phyloP scores from a whole-genome alignment of 2,329 filamentous ascomycete genomes.

The Fusarium clavum region DNA sequence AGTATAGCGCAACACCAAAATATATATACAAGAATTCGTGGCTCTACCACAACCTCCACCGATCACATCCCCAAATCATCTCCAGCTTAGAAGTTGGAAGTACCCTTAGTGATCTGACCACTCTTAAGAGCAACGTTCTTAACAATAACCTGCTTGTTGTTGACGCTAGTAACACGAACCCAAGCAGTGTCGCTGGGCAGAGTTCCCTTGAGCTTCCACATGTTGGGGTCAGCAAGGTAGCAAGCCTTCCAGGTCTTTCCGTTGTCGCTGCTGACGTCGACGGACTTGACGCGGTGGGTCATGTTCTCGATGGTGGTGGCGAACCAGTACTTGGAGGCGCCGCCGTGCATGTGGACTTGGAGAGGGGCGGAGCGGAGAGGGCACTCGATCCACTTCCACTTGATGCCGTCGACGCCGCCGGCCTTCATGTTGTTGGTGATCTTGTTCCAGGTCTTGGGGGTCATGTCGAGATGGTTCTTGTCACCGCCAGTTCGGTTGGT shows the following conservation, averaged over 20 bases:
- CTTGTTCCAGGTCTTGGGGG: slow-evolving; percentile 16
- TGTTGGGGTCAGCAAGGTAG: slow-evolving; percentile 10
- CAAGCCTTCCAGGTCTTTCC: slow-evolving; percentile 19
- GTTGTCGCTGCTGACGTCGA: slow-evolving; percentile 18
- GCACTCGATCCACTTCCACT: slow-evolving; percentile 29
- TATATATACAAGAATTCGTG: slow-evolving; percentile 21
- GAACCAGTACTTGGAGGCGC: slow-evolving; percentile 26
- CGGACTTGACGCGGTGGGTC: slow-evolving; percentile 22
- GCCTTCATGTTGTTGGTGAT: slow-evolving; percentile 18
- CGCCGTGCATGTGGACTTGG: slow-evolving; percentile 22
- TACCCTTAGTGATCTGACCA: slow-evolving; percentile 15
- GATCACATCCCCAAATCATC: too few species aligned
- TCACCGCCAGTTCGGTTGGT: slow-evolving; percentile 22
- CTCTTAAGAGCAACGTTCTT: slow-evolving; percentile 22
- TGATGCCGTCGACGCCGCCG: slow-evolving; percentile 17
- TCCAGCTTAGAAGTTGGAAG: not conserved
- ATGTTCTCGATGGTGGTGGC: slow-evolving; percentile 20
- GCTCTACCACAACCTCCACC: slow-evolving; percentile 1
- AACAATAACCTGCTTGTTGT: slow-evolving; percentile 23
- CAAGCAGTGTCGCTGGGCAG: slow-evolving; percentile 15
- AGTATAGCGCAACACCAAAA: not conserved
- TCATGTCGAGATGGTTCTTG: slow-evolving; percentile 28
- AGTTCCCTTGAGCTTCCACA: slow-evolving; percentile 19
- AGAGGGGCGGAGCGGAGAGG: slow-evolving; percentile 9
- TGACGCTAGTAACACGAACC: slow-evolving; percentile 18